A percentile compares a stretch with the other conserved stretches of the same genome.
These are phyloP conservation scores for Nothomitra cinnamomea DNA, from an alignment of 2,329 filamentous ascomycete genomes.

Conservation along the genomic window DNA sequence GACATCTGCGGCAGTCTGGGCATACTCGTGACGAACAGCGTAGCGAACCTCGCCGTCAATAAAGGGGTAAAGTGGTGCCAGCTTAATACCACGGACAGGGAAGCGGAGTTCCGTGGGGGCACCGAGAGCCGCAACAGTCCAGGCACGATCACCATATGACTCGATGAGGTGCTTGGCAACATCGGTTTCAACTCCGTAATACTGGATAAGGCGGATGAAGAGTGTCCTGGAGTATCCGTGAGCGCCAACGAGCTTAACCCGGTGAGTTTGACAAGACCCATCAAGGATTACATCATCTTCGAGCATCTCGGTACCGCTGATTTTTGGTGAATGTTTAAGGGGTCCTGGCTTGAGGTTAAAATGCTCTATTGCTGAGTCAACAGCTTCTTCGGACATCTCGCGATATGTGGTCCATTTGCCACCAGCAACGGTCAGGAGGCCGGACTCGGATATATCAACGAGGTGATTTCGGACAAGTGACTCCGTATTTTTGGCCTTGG, in stretches of 20 bases:
- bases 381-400: slow-evolving; percentile 81
- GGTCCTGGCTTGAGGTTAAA: slow-evolving; percentile 45
- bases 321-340: slow-evolving; percentile 41
- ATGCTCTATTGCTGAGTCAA: slow-evolving; percentile 58
- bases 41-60: slow-evolving; percentile 86
- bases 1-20: slow-evolving; percentile 78
- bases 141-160: slow-evolving; percentile 82
- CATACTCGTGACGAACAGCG: slow-evolving; percentile 76
- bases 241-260: slow-evolving; percentile 63
- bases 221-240: slow-evolving; percentile 81
- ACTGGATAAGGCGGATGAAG: slow-evolving; percentile 89
- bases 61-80: slow-evolving; percentile 71
- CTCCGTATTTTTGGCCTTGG: slow-evolving; percentile 70
- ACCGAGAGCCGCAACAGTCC: slow-evolving; percentile 73
- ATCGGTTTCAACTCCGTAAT: slow-evolving; percentile 81
- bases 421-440: slow-evolving; percentile 69
- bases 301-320: slow-evolving; percentile 51
- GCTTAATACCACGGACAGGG: slow-evolving; percentile 65
- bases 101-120: slow-evolving; percentile 61
- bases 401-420: slow-evolving; percentile 91
- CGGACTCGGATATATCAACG: slow-evolving; percentile 61
- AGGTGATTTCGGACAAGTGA: slow-evolving; percentile 79
- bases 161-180: slow-evolving; percentile 77
- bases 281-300: slow-evolving; percentile 55
- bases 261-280: slow-evolving; percentile 68